These are phyloP conservation scores for Entrophospora sp. DNA, from an alignment of 192 early-diverging fungal genomes.

Conservation along the genomic window DNA sequence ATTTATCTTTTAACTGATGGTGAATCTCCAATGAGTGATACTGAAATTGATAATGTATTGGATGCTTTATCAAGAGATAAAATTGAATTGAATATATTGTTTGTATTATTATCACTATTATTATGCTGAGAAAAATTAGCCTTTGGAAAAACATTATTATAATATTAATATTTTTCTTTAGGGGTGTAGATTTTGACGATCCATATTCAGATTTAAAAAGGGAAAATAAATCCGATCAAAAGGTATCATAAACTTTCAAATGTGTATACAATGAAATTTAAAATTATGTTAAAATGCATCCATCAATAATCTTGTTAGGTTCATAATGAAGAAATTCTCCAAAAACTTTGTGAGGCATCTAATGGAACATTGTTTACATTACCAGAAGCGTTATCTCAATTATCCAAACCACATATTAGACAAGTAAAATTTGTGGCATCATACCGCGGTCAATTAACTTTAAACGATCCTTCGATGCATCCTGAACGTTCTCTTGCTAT, in stretches of 20 bases:
- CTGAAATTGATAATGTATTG: slow-evolving; percentile 30
- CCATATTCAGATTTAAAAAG: slow-evolving; percentile 17
- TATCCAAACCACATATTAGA: slow-evolving; percentile 41
- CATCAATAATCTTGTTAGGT: slow-evolving; percentile 21
- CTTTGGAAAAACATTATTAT: neutral
- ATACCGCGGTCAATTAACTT: slow-evolving; percentile 40
- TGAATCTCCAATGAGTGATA: slow-evolving; percentile 35
- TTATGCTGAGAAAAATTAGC: too few relatives aligned
- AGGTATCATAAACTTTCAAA: too few relatives aligned
- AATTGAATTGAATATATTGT: slow-evolving; percentile 46
- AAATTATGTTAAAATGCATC: too few relatives aligned
- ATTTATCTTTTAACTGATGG: slow-evolving; percentile 61
- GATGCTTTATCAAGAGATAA: slow-evolving; percentile 21
- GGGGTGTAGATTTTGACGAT: slow-evolving; percentile 16
- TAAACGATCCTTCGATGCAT: slow-evolving; percentile 43
- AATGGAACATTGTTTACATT: slow-evolving; percentile 28
- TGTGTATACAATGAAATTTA: too few relatives aligned
- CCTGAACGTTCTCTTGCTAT: slow-evolving; percentile 36
- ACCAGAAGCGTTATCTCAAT: slow-evolving; percentile 40
- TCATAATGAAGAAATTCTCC: slow-evolving; percentile 46
- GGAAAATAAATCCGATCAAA: slow-evolving; percentile 20
- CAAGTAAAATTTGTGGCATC: slow-evolving; percentile 44
- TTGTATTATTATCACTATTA: slow-evolving; percentile 18
- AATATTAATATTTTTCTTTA: neutral
- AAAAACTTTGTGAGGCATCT: slow-evolving; percentile 25